A percentile compares a stretch with the other conserved stretches of the same genome.
Evolutionary conservation across 163 green algal genomes (phyloP).

Genomic region (Chlorella variabilis): DNA sequence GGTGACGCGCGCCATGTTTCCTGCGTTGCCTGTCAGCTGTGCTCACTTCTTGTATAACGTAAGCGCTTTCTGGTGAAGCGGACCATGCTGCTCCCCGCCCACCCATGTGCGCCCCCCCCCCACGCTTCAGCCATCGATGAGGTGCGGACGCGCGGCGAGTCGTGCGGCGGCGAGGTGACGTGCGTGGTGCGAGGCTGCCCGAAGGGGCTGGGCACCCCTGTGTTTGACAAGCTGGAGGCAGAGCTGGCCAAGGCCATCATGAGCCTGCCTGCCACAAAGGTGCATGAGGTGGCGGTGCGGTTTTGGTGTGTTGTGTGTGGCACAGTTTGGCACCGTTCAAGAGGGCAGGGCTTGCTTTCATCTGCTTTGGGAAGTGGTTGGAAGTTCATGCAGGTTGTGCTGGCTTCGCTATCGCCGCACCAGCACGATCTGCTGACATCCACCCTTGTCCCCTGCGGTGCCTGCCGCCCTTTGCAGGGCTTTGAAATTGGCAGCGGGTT

Average conservation of each 20-base stretch:
- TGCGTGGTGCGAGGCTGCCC: conserved; percentile 91
- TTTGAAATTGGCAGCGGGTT: conserved; percentile 99
- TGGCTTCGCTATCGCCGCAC: no score
- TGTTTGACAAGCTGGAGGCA: conserved; percentile 99
- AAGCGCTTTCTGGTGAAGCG: no score
- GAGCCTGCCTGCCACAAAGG: conserved; percentile 91
- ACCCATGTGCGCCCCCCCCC: not conserved
- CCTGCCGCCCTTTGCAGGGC: conserved; percentile 70
- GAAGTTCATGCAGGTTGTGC: no score
- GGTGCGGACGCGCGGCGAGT: conserved; percentile 91
- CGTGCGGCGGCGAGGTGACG: conserved; percentile 96
- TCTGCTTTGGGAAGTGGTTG: no score
- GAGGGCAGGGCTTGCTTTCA: no score
- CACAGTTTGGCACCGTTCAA: no score
- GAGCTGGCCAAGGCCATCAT: conserved; percentile 97
- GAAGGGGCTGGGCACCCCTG: conserved; percentile 90
- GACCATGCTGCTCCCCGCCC: no score
- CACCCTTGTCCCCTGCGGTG: not conserved
- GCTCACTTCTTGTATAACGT: no score
- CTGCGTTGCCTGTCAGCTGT: no score
- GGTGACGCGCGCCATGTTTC: conserved; percentile 46
- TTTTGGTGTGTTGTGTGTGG: not conserved
- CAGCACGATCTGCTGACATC: no score
- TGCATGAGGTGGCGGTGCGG: not conserved
- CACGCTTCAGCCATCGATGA: conserved; percentile 89